These are phyloP conservation scores for Raphidocelis subcapitata DNA, from an alignment of 139 green algal species.

Conservation along the genomic window DNA sequence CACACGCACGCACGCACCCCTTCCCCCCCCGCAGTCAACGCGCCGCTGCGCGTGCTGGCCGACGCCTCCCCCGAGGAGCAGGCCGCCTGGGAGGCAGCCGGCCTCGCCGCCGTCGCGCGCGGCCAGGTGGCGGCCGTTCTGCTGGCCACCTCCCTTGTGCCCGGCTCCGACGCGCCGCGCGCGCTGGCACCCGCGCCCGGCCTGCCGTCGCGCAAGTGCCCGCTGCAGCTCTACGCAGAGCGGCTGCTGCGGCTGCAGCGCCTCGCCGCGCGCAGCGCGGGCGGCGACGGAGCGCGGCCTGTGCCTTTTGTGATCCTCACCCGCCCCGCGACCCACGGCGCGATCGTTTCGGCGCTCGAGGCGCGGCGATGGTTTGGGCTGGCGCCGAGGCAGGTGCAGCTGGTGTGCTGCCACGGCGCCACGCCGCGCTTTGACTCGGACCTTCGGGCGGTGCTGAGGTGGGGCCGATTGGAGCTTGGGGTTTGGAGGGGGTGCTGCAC, in stretches of 20 bases:
- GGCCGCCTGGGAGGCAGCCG: constrained; percentile 23
- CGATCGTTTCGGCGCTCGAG: neutral
- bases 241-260: constrained; percentile 70
- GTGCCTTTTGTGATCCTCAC: no score
- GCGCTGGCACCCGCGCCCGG: constrained; percentile 79
- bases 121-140: constrained; percentile 75
- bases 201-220: constrained; percentile 83
- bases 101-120: constrained; percentile 36
- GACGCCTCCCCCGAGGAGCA: constrained; percentile 1
- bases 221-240: constrained; percentile 92
- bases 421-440: no score
- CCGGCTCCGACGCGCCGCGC: constrained; percentile 18
- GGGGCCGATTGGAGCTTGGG: no score
- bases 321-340: constrained; percentile 22
- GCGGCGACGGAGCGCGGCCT: no score
- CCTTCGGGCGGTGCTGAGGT: no score
- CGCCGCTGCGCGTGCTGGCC: constrained; percentile 6
- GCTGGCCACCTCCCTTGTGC: constrained; percentile 45
- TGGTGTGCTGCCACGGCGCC: no score
- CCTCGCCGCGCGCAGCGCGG: constrained; percentile 53
- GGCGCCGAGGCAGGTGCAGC: constrained; percentile 74
- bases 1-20: no score
- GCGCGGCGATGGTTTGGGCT: constrained; percentile 76
- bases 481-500: no score
- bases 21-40: no score